These are phyloP conservation scores for Reutealis trisperma DNA, from an alignment of 345 rosid genomes.

Conservation along the genomic window DNA sequence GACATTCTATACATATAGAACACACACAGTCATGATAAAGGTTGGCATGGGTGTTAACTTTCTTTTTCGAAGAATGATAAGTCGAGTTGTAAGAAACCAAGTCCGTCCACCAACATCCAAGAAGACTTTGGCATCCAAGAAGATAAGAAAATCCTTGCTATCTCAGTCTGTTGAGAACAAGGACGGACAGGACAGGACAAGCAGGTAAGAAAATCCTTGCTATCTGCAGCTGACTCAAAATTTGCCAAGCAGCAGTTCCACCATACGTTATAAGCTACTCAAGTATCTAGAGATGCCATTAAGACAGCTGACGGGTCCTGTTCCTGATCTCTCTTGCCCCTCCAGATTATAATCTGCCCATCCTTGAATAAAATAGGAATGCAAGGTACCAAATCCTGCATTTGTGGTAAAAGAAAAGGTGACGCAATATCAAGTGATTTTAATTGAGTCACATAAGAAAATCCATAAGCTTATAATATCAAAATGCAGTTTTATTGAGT, in stretches of 20 bases:
- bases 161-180: neutral
- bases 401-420: conserved; percentile 7
- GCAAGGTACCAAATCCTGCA: conserved; percentile 87
- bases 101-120: neutral
- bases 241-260: neutral
- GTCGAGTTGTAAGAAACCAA: neutral
- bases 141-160: neutral
- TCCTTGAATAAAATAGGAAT: conserved; percentile 83
- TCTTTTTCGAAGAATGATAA: too few relatives aligned
- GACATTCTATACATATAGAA: too few relatives aligned
- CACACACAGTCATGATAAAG: too few relatives aligned
- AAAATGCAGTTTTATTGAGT: neutral
- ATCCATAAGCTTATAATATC: neutral
- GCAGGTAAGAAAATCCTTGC: too few relatives aligned
- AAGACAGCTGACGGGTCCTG: conserved; percentile 1
- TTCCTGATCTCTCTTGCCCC: conserved; percentile 45
- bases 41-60: too few relatives aligned
- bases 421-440: conserved; percentile 7
- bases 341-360: conserved; percentile 86
- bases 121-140: neutral
- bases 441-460: neutral
- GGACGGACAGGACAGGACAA: neutral
- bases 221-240: neutral
- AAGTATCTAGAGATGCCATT: neutral
- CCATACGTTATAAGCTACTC: neutral